Percentiles rank a stretch among this genome's conserved stretches.
Conservation (phyloP, 169 alveolate genomes). For the Eimeria praecox region DNA sequence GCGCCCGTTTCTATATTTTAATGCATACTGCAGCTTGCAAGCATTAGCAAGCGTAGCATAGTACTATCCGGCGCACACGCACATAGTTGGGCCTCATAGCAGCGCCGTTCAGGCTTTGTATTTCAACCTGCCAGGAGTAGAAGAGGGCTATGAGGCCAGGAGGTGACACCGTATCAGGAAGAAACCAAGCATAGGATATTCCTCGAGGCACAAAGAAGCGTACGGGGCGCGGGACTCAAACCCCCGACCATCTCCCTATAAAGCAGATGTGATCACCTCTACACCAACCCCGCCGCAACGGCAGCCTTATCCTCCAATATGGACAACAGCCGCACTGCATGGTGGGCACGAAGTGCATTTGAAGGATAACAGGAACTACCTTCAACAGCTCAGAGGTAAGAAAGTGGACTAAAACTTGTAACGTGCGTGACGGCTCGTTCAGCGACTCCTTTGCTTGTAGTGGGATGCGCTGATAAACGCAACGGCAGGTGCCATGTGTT, state of each 20-base stretch:
- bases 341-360: not conserved
- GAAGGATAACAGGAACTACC: not conserved
- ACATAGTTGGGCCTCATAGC: not conserved
- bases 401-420: not conserved
- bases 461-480: not conserved
- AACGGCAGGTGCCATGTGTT: not conserved
- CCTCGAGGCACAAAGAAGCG: not conserved
- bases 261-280: conserved; percentile 89
- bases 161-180: not conserved
- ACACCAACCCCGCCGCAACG: conserved; percentile 78
- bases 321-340: not conserved
- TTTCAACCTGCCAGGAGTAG: not conserved
- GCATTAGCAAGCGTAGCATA: not conserved
- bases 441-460: not conserved
- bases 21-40: not conserved
- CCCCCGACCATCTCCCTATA: conserved; percentile 91
- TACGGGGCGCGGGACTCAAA: conserved; percentile 89
- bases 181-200: not conserved
- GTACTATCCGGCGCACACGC: not conserved
- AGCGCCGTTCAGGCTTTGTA: not conserved
- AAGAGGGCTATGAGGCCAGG: not conserved
- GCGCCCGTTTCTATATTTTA: not conserved
- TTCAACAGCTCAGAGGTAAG: not conserved
- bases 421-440: not conserved
- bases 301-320: not conserved